Percentiles rank a stretch among this genome's conserved stretches.
phyloP scores from a whole-genome alignment of 2,329 filamentous ascomycete species.

The Colletotrichum sp. region DNA sequence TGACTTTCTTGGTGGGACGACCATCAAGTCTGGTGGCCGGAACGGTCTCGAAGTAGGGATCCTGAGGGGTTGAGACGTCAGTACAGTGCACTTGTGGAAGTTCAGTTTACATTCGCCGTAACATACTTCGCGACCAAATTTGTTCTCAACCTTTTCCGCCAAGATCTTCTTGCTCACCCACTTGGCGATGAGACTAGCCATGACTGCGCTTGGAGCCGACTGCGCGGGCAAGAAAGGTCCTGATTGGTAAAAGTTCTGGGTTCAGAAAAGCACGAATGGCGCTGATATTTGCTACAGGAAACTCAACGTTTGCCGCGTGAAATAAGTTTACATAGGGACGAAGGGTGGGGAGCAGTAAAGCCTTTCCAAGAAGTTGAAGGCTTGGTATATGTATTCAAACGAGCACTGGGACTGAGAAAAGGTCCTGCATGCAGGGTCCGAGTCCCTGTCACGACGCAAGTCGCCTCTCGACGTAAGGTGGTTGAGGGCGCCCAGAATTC shows the following conservation, averaged over 20 bases:
- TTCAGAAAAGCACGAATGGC: neutral
- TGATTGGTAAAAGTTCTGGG: neutral
- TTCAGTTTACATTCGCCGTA: neutral
- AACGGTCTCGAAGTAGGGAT: constrained; percentile 88
- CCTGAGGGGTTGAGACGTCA: constrained; percentile 56
- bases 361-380: neutral
- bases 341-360: neutral
- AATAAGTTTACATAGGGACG: neutral
- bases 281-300: neutral
- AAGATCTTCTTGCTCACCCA: constrained; percentile 62
- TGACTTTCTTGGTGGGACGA: constrained; percentile 71
- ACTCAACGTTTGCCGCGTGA: neutral
- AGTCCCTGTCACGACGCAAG: neutral
- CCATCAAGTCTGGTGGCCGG: constrained; percentile 73
- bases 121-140: constrained; percentile 59
- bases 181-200: constrained; percentile 60
- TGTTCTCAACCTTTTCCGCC: constrained; percentile 61
- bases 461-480: neutral
- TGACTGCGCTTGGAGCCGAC: constrained; percentile 31
- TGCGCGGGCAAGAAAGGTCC: neutral
- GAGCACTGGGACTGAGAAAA: neutral
- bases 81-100: neutral
- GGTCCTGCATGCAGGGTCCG: neutral
- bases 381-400: neutral
- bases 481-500: constrained; percentile 9